Conservation (phyloP, 176 grass and related monocot genomes). For the Zoysia japonica region DNA sequence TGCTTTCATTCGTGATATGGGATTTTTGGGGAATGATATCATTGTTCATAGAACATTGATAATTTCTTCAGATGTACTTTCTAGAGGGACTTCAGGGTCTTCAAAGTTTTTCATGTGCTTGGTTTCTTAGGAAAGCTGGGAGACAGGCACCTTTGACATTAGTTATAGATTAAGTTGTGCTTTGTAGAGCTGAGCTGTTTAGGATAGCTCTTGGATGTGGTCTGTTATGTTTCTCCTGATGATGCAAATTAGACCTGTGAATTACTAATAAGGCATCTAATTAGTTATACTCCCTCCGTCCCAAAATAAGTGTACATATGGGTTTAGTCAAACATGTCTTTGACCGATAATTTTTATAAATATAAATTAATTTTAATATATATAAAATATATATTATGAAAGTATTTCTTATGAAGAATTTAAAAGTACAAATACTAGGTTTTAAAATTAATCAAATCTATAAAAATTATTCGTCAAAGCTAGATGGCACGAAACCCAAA, state of each 20-base stretch:
- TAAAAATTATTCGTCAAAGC: no score
- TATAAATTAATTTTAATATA: no score
- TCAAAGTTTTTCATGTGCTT: background rate
- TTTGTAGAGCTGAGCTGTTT: conserved; percentile 10
- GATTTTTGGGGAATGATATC: background rate
- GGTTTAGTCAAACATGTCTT: no score
- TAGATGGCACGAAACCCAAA: no score
- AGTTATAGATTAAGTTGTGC: conserved; percentile 3
- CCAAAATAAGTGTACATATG: no score
- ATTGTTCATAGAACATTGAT: conserved; percentile 11
- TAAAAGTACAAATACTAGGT: no score
- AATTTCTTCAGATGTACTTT: conserved; percentile 20
- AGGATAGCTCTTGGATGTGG: background rate
- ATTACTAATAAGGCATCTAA: conserved; percentile 12
- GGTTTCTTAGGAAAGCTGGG: background rate
- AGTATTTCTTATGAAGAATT: no score
- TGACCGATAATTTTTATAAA: no score
- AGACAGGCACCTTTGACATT: conserved; percentile 1
- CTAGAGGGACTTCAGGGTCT: background rate
- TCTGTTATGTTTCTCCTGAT: conserved; percentile 16
- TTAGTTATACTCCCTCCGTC: background rate
- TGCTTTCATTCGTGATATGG: background rate
- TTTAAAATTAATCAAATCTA: no score
- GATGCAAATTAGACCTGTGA: background rate
- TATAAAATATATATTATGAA: no score